Evolutionary conservation across 2,329 filamentous ascomycete species (phyloP).

Genomic region (Fusarium sublunatum): DNA sequence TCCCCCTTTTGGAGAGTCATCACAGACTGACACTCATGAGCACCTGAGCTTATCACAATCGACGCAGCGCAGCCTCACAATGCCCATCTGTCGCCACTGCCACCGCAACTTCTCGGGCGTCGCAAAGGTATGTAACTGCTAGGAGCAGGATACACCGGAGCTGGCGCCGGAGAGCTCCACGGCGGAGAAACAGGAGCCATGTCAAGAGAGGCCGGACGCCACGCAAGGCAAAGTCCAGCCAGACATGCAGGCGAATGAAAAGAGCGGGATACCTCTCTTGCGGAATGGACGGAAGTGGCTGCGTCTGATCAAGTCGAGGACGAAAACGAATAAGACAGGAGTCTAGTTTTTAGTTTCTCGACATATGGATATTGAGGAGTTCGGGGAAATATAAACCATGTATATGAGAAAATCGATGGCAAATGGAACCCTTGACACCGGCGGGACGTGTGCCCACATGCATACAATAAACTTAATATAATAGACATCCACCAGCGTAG

Average conservation of each 20-base stretch:
- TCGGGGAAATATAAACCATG: not conserved
- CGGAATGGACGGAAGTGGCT: not conserved
- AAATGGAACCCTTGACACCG: no score
- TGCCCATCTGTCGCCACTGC: conserved; percentile 1
- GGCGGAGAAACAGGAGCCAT: not conserved
- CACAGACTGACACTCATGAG: not conserved
- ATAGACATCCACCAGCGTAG: no score
- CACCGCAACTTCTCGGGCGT: conserved; percentile 6
- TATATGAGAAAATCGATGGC: no score
- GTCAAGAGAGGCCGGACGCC: not conserved
- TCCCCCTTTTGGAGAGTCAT: not conserved
- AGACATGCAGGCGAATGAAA: not conserved
- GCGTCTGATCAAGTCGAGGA: not conserved
- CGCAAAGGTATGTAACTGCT: conserved; percentile 10
- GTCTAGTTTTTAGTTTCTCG: not conserved
- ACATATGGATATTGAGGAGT: not conserved
- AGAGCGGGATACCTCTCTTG: not conserved
- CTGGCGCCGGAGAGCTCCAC: not conserved
- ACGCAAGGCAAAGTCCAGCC: not conserved
- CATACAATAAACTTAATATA: no score
- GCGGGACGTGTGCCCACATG: no score
- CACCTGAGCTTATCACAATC: no score
- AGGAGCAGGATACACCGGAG: not conserved
- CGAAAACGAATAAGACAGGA: not conserved
- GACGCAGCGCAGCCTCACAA: not conserved